Evolutionary conservation across 176 grass and related monocot genomes (phyloP).

Genomic region (Avena insularis): DNA sequence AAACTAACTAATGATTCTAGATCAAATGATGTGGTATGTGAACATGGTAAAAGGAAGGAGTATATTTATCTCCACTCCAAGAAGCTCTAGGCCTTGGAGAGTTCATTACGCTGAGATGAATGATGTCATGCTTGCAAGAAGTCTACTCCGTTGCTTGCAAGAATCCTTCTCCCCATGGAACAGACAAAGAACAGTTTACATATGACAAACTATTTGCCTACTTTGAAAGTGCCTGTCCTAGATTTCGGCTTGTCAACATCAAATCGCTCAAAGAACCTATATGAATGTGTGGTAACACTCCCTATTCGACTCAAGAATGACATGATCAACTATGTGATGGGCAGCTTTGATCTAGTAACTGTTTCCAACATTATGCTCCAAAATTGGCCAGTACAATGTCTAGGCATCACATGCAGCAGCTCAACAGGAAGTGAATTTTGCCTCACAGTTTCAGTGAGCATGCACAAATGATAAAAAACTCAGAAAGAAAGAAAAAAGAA

Average conservation of each 20-base stretch:
- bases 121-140: constrained; percentile 26
- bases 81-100: constrained; percentile 7
- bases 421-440: not conserved
- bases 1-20: not conserved
- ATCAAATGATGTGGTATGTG: constrained; percentile 2
- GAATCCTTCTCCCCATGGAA: constrained; percentile 6
- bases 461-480: not conserved
- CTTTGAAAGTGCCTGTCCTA: constrained; percentile 3
- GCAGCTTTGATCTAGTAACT: too few species aligned
- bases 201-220: not conserved
- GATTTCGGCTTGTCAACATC: not conserved
- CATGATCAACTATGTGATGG: not conserved
- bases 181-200: not conserved
- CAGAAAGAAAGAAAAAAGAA: too few species aligned
- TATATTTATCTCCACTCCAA: not conserved
- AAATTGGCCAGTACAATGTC: not conserved
- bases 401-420: not conserved
- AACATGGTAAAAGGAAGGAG: not conserved
- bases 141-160: constrained; percentile 43
- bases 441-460: not conserved
- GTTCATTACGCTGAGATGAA: not conserved
- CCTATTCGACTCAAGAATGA: not conserved
- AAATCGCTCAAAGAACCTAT: not conserved
- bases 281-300: not conserved
- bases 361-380: not conserved